Percentiles rank a stretch among this genome's conserved stretches.
phyloP scores from a whole-genome alignment of 2,329 filamentous ascomycete species.

The Basipetospora chlamydospora region DNA sequence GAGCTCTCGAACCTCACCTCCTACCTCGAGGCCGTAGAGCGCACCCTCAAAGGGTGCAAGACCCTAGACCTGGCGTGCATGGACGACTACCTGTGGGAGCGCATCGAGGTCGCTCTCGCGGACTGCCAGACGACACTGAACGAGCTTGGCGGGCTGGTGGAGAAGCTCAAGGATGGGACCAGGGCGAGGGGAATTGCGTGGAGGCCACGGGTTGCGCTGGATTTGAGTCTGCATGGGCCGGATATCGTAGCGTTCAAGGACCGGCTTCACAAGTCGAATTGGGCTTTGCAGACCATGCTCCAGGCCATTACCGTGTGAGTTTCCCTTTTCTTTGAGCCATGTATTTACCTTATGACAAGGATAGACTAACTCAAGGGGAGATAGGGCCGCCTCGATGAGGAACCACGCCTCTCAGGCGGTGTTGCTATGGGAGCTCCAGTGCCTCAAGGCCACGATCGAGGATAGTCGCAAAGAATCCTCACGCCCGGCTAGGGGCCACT shows the following conservation, averaged over 20 bases:
- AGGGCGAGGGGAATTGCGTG: slow-evolving; percentile 5
- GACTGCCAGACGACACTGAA: slow-evolving; percentile 11
- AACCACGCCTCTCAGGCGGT: slow-evolving; percentile 9
- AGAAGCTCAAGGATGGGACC: slow-evolving; percentile 4
- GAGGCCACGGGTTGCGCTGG: slow-evolving; percentile 7
- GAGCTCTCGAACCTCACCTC: slow-evolving; percentile 11
- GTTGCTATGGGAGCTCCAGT: slow-evolving; percentile 10
- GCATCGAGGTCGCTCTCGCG: slow-evolving; percentile 11
- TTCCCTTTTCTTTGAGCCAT: background rate
- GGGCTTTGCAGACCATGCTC: slow-evolving; percentile 14
- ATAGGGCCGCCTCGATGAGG: slow-evolving; percentile 9
- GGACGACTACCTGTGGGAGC: slow-evolving; percentile 12
- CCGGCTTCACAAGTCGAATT: slow-evolving; percentile 14
- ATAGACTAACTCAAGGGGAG: background rate
- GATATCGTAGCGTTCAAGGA: slow-evolving; percentile 12
- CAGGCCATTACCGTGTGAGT: slow-evolving; percentile 13
- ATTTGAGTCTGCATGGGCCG: slow-evolving; percentile 9
- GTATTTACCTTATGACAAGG: background rate
- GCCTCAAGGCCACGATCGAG: slow-evolving; percentile 11
- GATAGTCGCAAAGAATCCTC: slow-evolving; percentile 1
- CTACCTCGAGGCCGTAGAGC: slow-evolving; percentile 11
- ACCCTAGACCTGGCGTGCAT: slow-evolving; percentile 10
- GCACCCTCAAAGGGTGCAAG: slow-evolving; percentile 10
- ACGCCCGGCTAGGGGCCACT: slow-evolving; percentile 8
- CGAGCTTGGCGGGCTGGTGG: slow-evolving; percentile 9